Base-by-base conservation (phyloP, 2,329 filamentous ascomycete genomes). In the Kalaharituber pfeilii region DNA sequence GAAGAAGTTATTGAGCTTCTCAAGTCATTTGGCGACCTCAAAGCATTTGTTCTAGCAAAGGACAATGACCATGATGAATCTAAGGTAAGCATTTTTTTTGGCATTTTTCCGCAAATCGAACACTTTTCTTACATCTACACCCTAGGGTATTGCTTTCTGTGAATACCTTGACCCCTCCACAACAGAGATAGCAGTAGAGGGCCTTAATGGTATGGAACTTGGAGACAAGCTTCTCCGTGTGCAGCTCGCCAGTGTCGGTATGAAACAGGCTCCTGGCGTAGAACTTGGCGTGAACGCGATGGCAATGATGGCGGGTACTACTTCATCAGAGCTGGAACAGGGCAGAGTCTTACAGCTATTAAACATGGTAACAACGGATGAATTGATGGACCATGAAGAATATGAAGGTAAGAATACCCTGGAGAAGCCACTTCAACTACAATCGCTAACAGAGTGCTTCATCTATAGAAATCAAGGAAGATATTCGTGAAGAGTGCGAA, bases 261-360 rank as follows among this genome's bases (percentile, higher is more conserved):
- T 86, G 57, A 89, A 87, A n/a, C 91, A 98, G 68, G 87, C 87
- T 22, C 76, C 85, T 49, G 87, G 87, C 59, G 77, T 94, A 39
- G 91, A 98, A 65, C 93, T 95, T 76, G 86, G 89, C 53, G 89
- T 98, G 59, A 93, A 91, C 63, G 91, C 91, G 59, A 96, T 98
- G 81, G 94, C 88, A 51, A 87, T 95, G 78, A 84, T 98, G 63
- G 91, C 91, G 33, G 88, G 89, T 55, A 94, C 91, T 20, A 86
- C 81, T 2, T 83, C 84, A 33, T 76, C 76, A 54, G 84, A 88
- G 57, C 73, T 84, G 29, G 87, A 94, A 62, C 80, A 82, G 57
- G 84, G 84, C 60, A 79, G 85, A 54, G 89, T 98, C 15, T 68
- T 98, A 57, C 89, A 94, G 70, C 73, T 98, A 58, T 78, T 98